A percentile compares a stretch with the other conserved stretches of the same genome.
Conservation (phyloP, 768 basidiomycete species). For the Boletus reticuloceps region DNA sequence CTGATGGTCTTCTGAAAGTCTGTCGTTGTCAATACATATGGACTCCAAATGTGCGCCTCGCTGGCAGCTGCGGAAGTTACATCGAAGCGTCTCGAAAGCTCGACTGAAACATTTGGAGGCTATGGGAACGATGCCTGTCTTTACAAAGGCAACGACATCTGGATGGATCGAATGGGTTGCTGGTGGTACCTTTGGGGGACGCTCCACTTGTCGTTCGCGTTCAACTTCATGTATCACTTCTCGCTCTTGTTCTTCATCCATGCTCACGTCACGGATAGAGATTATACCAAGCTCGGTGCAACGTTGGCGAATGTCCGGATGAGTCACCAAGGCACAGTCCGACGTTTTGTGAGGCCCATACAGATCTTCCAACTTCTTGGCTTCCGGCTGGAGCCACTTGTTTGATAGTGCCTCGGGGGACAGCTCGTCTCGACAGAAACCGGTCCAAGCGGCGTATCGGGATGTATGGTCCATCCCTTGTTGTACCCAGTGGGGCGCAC, state of each 20-base stretch:
- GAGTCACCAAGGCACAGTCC: background rate
- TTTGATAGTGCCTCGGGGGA: background rate
- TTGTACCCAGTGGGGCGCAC: constrained; percentile 41
- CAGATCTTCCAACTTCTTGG: constrained; percentile 36
- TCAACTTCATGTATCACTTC: constrained; percentile 46
- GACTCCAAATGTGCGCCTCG: no score
- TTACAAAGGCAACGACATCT: constrained; percentile 25
- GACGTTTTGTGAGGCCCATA: constrained; percentile 16
- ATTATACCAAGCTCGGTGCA: constrained; percentile 18
- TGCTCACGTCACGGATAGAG: constrained; percentile 13
- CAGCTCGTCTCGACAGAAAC: background rate
- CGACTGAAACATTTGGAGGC: no score
- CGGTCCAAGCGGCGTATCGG: constrained; percentile 18
- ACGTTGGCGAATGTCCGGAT: constrained; percentile 9
- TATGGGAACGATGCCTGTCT: constrained; percentile 18
- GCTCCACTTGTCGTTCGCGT: constrained; percentile 37
- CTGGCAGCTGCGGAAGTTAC: no score
- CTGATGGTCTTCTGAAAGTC: no score
- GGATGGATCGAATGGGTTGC: constrained; percentile 20
- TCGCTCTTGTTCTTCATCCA: constrained; percentile 51
- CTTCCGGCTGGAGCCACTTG: constrained; percentile 42
- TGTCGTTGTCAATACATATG: no score
- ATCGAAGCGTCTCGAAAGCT: no score
- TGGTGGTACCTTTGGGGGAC: constrained; percentile 29
- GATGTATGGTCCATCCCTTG: constrained; percentile 29